These are phyloP conservation scores for Rhizopus sp. DNA, from an alignment of 371 early-diverging fungal genomes.

Conservation along the genomic window DNA sequence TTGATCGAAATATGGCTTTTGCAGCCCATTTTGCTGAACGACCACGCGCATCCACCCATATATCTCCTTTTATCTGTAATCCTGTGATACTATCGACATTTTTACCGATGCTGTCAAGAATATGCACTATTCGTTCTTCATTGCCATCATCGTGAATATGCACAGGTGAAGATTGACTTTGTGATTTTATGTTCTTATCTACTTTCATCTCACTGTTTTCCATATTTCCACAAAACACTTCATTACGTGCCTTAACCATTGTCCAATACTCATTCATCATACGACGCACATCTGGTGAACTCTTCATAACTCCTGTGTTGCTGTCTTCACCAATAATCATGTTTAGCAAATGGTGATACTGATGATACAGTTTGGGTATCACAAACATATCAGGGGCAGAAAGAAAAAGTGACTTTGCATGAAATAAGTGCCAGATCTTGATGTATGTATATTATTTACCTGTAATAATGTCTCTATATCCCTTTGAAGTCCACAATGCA, in stretches of 20 bases:
- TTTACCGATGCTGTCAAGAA: slow-evolving; percentile 44
- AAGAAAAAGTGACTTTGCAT: slow-evolving; percentile 54
- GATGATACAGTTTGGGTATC: slow-evolving; percentile 55
- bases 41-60: slow-evolving; percentile 42
- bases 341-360: slow-evolving; percentile 41
- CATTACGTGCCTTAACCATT: slow-evolving; percentile 49
- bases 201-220: slow-evolving; percentile 31
- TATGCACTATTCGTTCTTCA: slow-evolving; percentile 42
- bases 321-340: slow-evolving; percentile 33
- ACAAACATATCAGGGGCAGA: slow-evolving; percentile 72
- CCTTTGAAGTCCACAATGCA: slow-evolving; percentile 46
- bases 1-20: slow-evolving; percentile 30
- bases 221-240: slow-evolving; percentile 47
- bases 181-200: not conserved
- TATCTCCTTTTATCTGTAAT: slow-evolving; percentile 30
- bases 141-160: slow-evolving; percentile 17
- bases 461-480: slow-evolving; percentile 61
- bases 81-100: slow-evolving; percentile 37
- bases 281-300: slow-evolving; percentile 27
- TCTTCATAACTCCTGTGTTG: slow-evolving; percentile 11
- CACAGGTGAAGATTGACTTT: not conserved
- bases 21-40: slow-evolving; percentile 33
- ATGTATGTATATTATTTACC: slow-evolving; percentile 24
- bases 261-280: slow-evolving; percentile 43
- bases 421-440: not conserved